Evolutionary conservation across 225 moss, liverwort and hornwort species (phyloP), one percentile per base, ranked within the genome.

Genomic region (Rhytidiadelphus loreus): DNA sequence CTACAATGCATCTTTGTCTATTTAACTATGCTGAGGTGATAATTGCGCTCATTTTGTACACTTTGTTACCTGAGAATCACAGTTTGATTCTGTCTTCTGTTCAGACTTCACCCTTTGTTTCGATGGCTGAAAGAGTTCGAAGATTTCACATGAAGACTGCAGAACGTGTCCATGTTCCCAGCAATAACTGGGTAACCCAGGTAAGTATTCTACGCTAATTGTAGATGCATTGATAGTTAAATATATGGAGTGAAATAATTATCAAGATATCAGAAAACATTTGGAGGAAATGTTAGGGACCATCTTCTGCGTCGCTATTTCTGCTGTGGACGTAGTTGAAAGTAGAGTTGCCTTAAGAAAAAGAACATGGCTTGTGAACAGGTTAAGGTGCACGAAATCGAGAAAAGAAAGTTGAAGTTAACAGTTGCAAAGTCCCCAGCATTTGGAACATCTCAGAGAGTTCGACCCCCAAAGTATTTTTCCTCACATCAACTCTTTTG

Each of bases 111-210:
- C 96, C 96, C 33, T 98, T 96, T 83, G 92, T 98, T 82, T 96
- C 97, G 30, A 93, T 98, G 92, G 97, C 96, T 57, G 96, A 98
- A 90, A 96, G 94, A 85, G 91, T 98, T 78, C 93, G 94, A 82
- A 92, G 90, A 88, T 98, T 98, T 84, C 96, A 98, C 25, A 87
- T 85, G 91, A 98, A 93, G 83, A 96, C 92, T 81, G 92, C 96
- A 79, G 96, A 96, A 86, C 94, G 92, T 44, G 91, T 92, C 83
- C 95, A 91, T 82, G 70, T 90, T 72, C 88, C 75, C 35, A 88
- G 90, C 41, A 78, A 70, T 48, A 85, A 86, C 11, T 69, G 46
- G 30, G 87, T 68, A 39, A 79, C 59, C 58, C 94, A 96, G 96
- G 97, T 93, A 64, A 81, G 60, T 55, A 32, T 60, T 87, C 48